Conservation (phyloP, 345 rosid species). For the Corchorus olitorius region DNA sequence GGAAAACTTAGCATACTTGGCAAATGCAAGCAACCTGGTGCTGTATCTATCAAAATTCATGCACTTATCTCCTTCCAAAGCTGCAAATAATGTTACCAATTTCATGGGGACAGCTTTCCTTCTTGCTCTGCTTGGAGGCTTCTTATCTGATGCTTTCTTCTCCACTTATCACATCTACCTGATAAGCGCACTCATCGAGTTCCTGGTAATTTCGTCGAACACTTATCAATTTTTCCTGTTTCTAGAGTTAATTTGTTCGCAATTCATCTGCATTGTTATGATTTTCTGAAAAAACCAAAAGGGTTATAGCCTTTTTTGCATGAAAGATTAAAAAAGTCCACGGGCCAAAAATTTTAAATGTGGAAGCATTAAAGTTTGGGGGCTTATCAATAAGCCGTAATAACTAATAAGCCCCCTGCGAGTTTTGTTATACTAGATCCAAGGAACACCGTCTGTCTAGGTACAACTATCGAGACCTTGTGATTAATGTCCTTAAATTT, state of each 20-base stretch:
- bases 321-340: slow-evolving; percentile 3
- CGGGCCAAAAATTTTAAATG: not conserved
- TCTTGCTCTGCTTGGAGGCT: slow-evolving; percentile 80
- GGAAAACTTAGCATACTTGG: slow-evolving; percentile 86
- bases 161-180: slow-evolving; percentile 64
- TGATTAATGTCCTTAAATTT: slow-evolving; percentile 14
- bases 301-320: not conserved
- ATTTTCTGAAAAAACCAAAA: not conserved
- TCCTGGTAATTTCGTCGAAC: slow-evolving; percentile 48
- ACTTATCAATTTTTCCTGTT: not conserved
- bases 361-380: slow-evolving; percentile 7
- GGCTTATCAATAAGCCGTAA: not conserved
- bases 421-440: not conserved
- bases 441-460: not conserved
- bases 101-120: slow-evolving; percentile 92
- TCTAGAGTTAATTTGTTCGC: not conserved
- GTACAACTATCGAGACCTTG: slow-evolving; percentile 11
- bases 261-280: not conserved
- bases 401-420: not conserved
- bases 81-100: slow-evolving; percentile 74
- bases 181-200: slow-evolving; percentile 59
- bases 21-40: slow-evolving; percentile 87
- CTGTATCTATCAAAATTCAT: slow-evolving; percentile 53
- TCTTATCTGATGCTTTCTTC: slow-evolving; percentile 75
- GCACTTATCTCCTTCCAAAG: slow-evolving; percentile 71